These are phyloP conservation scores for Vigna angularis DNA, from an alignment of 306 rosid genomes.

Conservation along the genomic window DNA sequence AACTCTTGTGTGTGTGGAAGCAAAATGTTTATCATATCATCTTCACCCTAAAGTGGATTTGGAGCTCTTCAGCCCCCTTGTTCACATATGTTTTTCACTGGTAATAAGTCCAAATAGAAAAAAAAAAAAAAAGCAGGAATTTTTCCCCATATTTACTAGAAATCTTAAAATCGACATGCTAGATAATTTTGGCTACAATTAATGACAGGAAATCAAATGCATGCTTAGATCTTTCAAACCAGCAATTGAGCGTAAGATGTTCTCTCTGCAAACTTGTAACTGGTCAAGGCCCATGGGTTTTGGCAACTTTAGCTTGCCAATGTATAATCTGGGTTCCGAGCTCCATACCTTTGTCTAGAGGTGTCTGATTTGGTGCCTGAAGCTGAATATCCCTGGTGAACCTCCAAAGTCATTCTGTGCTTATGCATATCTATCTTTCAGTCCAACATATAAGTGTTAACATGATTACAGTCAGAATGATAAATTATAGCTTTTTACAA, in stretches of 20 bases:
- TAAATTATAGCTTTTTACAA: neutral
- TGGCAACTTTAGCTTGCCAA: conserved; percentile 63
- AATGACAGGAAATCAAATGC: conserved; percentile 87
- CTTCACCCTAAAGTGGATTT: conserved; percentile 24
- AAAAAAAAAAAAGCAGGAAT: conserved; percentile 22
- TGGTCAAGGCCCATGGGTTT: conserved; percentile 62
- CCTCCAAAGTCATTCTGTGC: conserved; percentile 50
- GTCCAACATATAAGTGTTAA: conserved; percentile 14
- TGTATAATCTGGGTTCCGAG: conserved; percentile 49
- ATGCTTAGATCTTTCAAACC: conserved; percentile 73
- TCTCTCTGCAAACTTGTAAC: conserved; percentile 57
- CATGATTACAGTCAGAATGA: neutral
- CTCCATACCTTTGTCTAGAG: conserved; percentile 51
- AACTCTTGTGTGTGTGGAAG: conserved; percentile 36
- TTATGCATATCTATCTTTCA: conserved; percentile 36
- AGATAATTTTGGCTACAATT: conserved; percentile 63
- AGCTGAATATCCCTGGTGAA: conserved; percentile 74
- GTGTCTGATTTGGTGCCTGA: conserved; percentile 61
- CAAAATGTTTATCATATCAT: conserved; percentile 16
- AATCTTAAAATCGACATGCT: conserved; percentile 52
- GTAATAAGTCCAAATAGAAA: conserved; percentile 27
- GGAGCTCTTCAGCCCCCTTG: conserved; percentile 21
- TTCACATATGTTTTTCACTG: neutral
- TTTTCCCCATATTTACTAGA: conserved; percentile 18
- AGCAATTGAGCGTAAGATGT: conserved; percentile 66